Conservation (phyloP, 2,329 filamentous ascomycete genomes). For the Colletotrichum sp. region DNA sequence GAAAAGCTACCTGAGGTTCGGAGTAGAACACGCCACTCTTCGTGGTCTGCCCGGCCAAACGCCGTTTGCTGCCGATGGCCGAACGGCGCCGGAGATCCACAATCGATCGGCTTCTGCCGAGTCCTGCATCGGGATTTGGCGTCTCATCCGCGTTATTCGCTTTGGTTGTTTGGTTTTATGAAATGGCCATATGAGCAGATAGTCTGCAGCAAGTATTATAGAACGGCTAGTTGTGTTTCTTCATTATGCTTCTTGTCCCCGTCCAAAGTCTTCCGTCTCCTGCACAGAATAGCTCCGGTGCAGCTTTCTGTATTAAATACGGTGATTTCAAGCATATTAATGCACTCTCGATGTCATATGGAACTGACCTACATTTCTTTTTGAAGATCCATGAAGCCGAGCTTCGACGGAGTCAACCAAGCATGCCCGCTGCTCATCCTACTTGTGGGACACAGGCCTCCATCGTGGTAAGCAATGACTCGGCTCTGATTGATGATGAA, state of each 20-base stretch:
- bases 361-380: no score
- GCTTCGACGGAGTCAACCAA: not conserved
- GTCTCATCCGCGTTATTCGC: not conserved
- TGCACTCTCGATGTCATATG: no score
- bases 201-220: not conserved
- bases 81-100: not conserved
- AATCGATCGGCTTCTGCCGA: not conserved
- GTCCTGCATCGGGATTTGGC: not conserved
- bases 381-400: no score
- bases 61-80: not conserved
- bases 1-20: no score
- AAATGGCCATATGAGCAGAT: not conserved
- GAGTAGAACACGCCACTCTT: no score
- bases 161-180: not conserved
- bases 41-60: not conserved
- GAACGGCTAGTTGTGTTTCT: not conserved
- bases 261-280: not conserved
- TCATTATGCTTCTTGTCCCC: not conserved
- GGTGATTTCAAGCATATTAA: not conserved
- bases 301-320: fast-evolving
- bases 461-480: fast-evolving
- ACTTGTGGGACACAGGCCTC: not conserved
- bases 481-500: not conserved
- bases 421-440: not conserved
- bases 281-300: no score